Conservation (phyloP, 495 filamentous ascomycete genomes). For the Talaromyces ruber region DNA sequence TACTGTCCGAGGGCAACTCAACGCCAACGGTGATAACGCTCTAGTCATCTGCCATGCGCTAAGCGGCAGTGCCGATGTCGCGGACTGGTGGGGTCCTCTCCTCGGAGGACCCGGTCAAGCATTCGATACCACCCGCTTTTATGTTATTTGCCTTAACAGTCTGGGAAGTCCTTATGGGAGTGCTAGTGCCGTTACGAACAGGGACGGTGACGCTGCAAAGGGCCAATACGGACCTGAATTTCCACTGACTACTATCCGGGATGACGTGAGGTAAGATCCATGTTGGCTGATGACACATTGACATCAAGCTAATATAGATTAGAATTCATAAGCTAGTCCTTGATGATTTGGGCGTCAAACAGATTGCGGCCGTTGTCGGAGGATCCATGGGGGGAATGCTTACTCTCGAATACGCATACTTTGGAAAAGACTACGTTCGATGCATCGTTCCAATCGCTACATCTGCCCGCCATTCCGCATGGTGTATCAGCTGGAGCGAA, state of each 20-base stretch:
- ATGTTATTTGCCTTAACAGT: slow-evolving; percentile 92
- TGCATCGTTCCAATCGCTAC: slow-evolving; percentile 91
- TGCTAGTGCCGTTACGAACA: slow-evolving; percentile 86
- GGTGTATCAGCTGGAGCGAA: slow-evolving; percentile 98
- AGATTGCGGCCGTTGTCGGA: slow-evolving; percentile 83
- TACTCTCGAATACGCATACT: slow-evolving; percentile 92
- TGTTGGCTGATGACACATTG: not conserved
- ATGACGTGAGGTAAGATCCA: slow-evolving; percentile 77
- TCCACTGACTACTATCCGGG: slow-evolving; percentile 85
- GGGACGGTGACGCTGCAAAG: slow-evolving; percentile 64
- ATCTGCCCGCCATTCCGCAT: slow-evolving; percentile 91
- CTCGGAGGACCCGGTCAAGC: slow-evolving; percentile 82
- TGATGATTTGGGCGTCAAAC: slow-evolving; percentile 78
- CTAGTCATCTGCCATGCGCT: slow-evolving; percentile 97
- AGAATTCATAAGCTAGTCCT: slow-evolving; percentile 88
- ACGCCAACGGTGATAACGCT: slow-evolving; percentile 71
- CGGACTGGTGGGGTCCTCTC: slow-evolving; percentile 97
- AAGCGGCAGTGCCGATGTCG: slow-evolving; percentile 91
- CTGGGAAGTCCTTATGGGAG: slow-evolving; percentile 94
- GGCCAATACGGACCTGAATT: slow-evolving; percentile 92
- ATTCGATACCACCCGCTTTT: slow-evolving; percentile 89
- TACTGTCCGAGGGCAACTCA: slow-evolving; percentile 73
- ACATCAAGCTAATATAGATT: slow-evolving; percentile 8
- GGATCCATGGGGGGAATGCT: slow-evolving; percentile 99
- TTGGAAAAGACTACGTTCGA: slow-evolving; percentile 88